Base-by-base conservation (phyloP, 345 rosid genomes). In the Heritiera littoralis region DNA sequence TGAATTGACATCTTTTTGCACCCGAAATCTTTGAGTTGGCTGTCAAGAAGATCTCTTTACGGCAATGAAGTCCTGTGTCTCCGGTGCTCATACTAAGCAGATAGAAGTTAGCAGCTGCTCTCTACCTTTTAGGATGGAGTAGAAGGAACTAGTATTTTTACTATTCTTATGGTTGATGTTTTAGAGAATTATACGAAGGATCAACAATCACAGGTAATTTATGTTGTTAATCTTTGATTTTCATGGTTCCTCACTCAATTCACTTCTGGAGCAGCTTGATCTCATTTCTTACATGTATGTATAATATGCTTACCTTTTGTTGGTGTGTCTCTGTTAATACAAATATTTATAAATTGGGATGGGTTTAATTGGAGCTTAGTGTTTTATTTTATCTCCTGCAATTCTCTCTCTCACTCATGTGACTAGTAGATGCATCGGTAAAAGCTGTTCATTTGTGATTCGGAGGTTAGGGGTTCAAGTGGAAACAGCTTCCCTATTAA, bases 161-260 rank as follows among this genome's bases (percentile, higher is more conserved):
- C 55, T 15, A 4, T 72, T 76, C 23, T 13, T 14, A 35, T 59
- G 32, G 78, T 46, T 76, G 64, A 75, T 80, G 67, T 61, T 55
- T 71, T 52, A 10, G 52, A 69, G 75, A 54, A 72, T 46, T 15
- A 77, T 68, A 67, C 52, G 49, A 68, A 78, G 81, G 30, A 82
- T 74, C 72, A 76, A 67, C 48, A 64, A 51, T 63, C 63, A 76
- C 79, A 72, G 80, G 81, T 79, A 52, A 78, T 68, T 60, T 54
- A 58, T 68, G 74, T 74, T n/a, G 52, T 70, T 71, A 48, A 15
- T 72, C 40, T 49, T 28, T 3, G 72, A 64, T 78, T 70, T 78
- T 38, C 75, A 23, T 75, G 18, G 40, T 81, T 35, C 38, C 38
- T 35, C 38, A 35, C 49, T 70, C 75, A 69, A 35, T 59, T 70